Evolutionary conservation across 805 yeast species (phyloP), one percentile per base, ranked within the genome.

Genomic region (Zygosaccharomyces pseudorouxii): DNA sequence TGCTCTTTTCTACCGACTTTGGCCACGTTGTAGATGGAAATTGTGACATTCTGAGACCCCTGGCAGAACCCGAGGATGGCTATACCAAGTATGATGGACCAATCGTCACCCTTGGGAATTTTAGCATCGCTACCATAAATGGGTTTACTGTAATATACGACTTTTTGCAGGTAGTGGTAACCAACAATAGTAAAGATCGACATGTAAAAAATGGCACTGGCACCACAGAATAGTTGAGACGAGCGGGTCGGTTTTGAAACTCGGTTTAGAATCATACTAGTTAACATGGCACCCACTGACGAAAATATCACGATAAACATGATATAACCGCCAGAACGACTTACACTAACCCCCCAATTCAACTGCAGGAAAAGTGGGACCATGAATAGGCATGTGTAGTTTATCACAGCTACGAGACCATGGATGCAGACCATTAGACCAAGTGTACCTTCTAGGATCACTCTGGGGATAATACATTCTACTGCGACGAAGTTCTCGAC

Each of bases 281-380:
- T 60, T 4, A 58, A 16, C 14, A 73, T 49, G 0, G 78, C 68
- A 1, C 78, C 78, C 9, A 62, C 25, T 0, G 77, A 68, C 2
- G 67, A 56, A 1, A 74, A 59, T n/a, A 72, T 56, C 12, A 74
- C 77, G 30, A 69, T 70, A 54, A 68, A 71, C 46, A 72, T 65
- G 37, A 72, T 72, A 54, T 70, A 74, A 2, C 60, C 50, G 8
- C 78, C 78, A 19, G 74, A 61, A 14, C 61, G 64, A 9, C 70
- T 57, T 9, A 73, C 71, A 6, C 59, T 53, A 10, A 71, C 58
- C 33, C 65, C 69, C 45, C 73, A 76, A 5, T 73, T 65, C 14
- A 71, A 57, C 53, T 74, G 78, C 12, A 72, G 58, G 50, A 72
- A 74, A 5, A 73, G 48, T 2, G 78, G 78, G 2, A 69, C 55